Base-by-base conservation (phyloP, 2,329 filamentous ascomycete genomes). In the Pseudogymnoascus sp. region DNA sequence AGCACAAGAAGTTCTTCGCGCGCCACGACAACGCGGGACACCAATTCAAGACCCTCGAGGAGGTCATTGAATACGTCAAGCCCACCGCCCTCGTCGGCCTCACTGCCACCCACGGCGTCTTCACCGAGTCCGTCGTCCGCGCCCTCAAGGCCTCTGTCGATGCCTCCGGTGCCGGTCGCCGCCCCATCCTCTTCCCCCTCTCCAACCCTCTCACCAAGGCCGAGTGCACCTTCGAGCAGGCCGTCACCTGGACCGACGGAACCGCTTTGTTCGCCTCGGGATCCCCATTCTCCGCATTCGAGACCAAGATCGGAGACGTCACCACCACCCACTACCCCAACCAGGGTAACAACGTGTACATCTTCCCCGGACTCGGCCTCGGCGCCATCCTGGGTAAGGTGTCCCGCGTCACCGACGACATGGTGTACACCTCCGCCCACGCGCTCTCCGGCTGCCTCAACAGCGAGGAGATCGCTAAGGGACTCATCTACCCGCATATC, bases 181-280 rank as follows among this genome's bases (percentile, higher is more conserved):
- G 86, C 67, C 93, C 95, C 66, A 93, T 96, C 73, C 88, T 97
- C 71, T 97, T 99, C 86, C 93, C 93, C 62, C 87, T 99, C 46
- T 96, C 91, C 77, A 97, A 99, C 80, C 95, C 95, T 60, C 87
- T 93, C 61, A 93, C 89, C 78, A 97, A 97, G 82, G 96, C 93
- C 7, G 95, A 99, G 79, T 97, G 95, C 80, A 96, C 91, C 14
- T 97, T 96, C 72, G 93, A 97, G 81, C 90, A 95, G 37, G 95
- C 95, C 14, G 84, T 97, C 72, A 84, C 87, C 72, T 87, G 93
- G 87, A 97, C 93, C 9, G 89, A 97, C 64, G 93, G 93, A 66
- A 90, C 87, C 63, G 92, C 87, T 71, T 86, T 99, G 74, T 99
- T 99, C 73, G 95, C 95, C 60, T 97, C 92, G 5, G 95, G 95